These are phyloP conservation scores for Saprolegnia diclina DNA, from an alignment of 352 stramenopile species.

Conservation along the genomic window DNA sequence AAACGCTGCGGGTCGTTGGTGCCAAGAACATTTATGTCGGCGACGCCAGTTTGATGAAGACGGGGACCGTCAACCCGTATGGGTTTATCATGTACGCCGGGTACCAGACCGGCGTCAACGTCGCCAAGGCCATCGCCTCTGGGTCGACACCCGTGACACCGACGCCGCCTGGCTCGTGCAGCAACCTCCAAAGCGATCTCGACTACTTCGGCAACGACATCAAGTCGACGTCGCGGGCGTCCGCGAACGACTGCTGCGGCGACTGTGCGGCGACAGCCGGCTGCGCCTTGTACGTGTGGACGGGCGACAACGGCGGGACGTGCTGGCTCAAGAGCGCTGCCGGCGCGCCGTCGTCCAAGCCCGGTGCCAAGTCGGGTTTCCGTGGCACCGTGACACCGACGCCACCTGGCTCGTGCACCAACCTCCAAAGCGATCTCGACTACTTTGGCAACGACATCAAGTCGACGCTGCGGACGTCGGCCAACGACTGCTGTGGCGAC, in stretches of 20 bases:
- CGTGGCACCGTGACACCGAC: background rate
- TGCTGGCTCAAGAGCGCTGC: slow-evolving; percentile 23
- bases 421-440: background rate
- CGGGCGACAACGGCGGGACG: slow-evolving; percentile 7
- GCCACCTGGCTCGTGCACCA: background rate
- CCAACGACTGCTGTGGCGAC: background rate
- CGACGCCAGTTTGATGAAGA: slow-evolving; percentile 53
- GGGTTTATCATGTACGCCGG: slow-evolving; percentile 73
- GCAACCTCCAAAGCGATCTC: background rate
- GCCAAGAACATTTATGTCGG: slow-evolving; percentile 64
- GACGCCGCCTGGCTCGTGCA: slow-evolving; percentile 3
- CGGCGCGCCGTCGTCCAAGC: background rate
- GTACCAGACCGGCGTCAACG: slow-evolving; percentile 35
- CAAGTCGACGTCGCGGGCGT: slow-evolving; percentile 24
- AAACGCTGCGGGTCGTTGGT: slow-evolving; percentile 52
- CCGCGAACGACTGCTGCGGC: slow-evolving; percentile 28
- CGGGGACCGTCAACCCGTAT: slow-evolving; percentile 64
- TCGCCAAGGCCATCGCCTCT: background rate
- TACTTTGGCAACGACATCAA: slow-evolving; percentile 22
- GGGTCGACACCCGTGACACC: background rate
- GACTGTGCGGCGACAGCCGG: slow-evolving; percentile 13
- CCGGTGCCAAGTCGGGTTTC: background rate
- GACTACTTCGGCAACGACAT: slow-evolving; percentile 32
- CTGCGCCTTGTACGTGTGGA: slow-evolving; percentile 17
- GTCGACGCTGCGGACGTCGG: background rate